Conservation (phyloP, 2,329 filamentous ascomycete genomes). For the Xylariaceae sp. region DNA sequence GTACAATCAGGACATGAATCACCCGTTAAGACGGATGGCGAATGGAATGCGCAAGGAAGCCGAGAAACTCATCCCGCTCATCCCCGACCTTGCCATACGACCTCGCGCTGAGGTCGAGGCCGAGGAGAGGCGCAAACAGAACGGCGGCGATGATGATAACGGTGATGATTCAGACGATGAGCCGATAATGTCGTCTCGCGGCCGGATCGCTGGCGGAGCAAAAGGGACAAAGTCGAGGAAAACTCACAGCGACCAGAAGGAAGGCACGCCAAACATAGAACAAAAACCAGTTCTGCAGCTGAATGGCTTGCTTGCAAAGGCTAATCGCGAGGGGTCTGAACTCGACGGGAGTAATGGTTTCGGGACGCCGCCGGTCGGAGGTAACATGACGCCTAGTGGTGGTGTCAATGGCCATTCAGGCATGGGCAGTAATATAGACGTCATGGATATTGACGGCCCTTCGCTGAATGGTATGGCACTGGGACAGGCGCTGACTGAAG, state of each 20-base stretch:
- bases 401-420: slow-evolving; percentile 69
- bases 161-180: slow-evolving; percentile 95
- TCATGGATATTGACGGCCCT: slow-evolving; percentile 84
- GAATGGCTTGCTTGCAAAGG: slow-evolving; percentile 62
- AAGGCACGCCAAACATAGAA: slow-evolving; percentile 77
- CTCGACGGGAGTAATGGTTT: slow-evolving; percentile 85
- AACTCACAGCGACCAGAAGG: slow-evolving; percentile 71
- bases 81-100: slow-evolving; percentile 88
- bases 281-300: slow-evolving; percentile 73
- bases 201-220: slow-evolving; percentile 80
- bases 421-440: slow-evolving; percentile 74
- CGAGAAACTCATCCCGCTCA: slow-evolving; percentile 92
- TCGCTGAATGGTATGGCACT: slow-evolving; percentile 68
- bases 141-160: slow-evolving; percentile 79
- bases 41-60: slow-evolving; percentile 97
- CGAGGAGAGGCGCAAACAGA: slow-evolving; percentile 81
- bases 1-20: slow-evolving; percentile 89
- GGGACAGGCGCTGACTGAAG: slow-evolving; percentile 65
- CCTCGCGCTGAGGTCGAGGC: slow-evolving; percentile 94
- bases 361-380: slow-evolving; percentile 75
- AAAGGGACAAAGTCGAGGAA: slow-evolving; percentile 80
- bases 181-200: slow-evolving; percentile 96
- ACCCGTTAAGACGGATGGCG: slow-evolving; percentile 88
- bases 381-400: slow-evolving; percentile 76
- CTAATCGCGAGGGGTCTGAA: slow-evolving; percentile 74